These are phyloP conservation scores for Mycena sanguinolenta DNA, from an alignment of 768 basidiomycete genomes.

Conservation along the genomic window DNA sequence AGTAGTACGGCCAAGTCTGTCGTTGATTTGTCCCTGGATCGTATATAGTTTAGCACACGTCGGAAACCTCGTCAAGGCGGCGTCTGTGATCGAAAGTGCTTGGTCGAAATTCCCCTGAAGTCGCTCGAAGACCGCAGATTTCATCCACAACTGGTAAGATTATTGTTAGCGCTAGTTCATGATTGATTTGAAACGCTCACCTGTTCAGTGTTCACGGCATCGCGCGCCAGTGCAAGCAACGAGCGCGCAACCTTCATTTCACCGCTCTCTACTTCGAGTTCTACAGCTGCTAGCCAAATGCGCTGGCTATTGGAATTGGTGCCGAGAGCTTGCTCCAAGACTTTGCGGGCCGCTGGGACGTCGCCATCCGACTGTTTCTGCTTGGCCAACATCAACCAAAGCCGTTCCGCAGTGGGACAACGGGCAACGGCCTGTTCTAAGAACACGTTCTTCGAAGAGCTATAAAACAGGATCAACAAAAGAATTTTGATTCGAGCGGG, in stretches of 20 bases:
- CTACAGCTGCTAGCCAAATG: neutral
- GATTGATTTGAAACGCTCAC: neutral
- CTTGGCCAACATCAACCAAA: slow-evolving; percentile 4
- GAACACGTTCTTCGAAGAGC: neutral
- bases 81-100: neutral
- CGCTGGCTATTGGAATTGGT: neutral
- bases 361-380: slow-evolving; percentile 1
- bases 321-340: neutral
- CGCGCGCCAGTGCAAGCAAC: neutral
- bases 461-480: neutral
- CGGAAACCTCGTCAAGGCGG: neutral
- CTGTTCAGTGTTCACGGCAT: neutral
- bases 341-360: neutral
- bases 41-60: neutral
- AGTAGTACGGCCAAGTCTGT: neutral
- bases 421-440: slow-evolving; percentile 5
- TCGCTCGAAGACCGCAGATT: slow-evolving; percentile 10
- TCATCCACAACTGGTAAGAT: slow-evolving; percentile 4
- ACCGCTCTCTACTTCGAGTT: neutral
- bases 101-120: neutral
- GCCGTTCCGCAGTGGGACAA: neutral
- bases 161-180: neutral
- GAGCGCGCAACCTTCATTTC: neutral
- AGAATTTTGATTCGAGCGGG: neutral
- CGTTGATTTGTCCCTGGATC: slow-evolving; percentile 6